Base-by-base conservation (phyloP, 2,329 filamentous ascomycete species). In the Passalora sequoiae region DNA sequence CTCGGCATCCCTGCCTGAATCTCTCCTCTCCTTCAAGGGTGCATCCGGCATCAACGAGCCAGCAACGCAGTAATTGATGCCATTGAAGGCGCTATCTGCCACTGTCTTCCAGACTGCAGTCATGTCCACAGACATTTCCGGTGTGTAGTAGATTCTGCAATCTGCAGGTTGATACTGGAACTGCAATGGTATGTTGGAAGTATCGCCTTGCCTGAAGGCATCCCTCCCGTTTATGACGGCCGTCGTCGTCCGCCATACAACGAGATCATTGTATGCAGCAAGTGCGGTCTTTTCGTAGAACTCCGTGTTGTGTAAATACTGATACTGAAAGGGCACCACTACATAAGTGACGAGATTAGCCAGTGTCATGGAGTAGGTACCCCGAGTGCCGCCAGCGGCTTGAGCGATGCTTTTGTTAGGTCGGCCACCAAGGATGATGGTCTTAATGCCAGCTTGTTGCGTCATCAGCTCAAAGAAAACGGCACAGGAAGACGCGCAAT, bases 71-170 rank as follows among this genome's bases (percentile, higher is more conserved):
- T 57, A 49, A 24, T 57, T 53, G 4, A 53, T 39, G 6, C 57
- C 58, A 19, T 55, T 54, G 49, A 57, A 65, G 3, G 59, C 60
- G 2, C 56, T 58, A 41, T 64, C 59, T 4, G 60, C 61, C 1
- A 62, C 61, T 1, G 58, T 59, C 56, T 69, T 70, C 74, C 74
- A 77, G 15, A 72, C 59, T 28, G 68, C 68, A 7, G 63, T 64
- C 33, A 73, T 65, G 47, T 75, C 70, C 6, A 59, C 65, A 35
- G 72, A 53, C 69, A 75, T 76, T n/a, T 62, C 65, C 24, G 65
- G 63, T 2, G 73, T 75, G 63, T 72, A 76, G 60, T 68, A 75
- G 19, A 77, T 67, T 12, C 73, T 65, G 56, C 73, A 77, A 54
- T 75, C 72, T 1, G 68, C 62, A 17, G 69, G 60, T 57, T 76